Conservation (phyloP, 2,329 filamentous ascomycete species). For the Botrytis porri region DNA sequence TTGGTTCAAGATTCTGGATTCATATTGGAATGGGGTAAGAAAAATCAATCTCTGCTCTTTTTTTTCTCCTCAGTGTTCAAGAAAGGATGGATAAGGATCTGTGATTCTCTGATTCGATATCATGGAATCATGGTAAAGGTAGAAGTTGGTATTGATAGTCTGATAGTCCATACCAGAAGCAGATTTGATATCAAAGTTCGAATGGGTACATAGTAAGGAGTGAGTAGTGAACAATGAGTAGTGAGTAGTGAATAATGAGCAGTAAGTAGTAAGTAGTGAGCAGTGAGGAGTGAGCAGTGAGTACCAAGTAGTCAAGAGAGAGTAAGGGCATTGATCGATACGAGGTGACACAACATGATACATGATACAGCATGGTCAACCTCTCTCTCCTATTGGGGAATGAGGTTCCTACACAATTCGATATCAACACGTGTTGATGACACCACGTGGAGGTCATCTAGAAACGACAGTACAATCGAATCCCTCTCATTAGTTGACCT, state of each 20-base stretch:
- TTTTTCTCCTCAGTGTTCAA: neutral
- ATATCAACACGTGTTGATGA: conserved; percentile 9
- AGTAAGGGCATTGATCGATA: neutral
- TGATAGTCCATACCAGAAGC: neutral
- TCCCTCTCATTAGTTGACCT: conserved; percentile 8
- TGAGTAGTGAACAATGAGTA: neutral
- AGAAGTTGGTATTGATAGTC: neutral
- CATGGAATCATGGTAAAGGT: neutral
- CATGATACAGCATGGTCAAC: neutral
- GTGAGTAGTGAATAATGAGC: neutral
- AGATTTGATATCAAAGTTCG: neutral
- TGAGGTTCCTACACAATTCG: neutral
- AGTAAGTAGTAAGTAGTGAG: neutral
- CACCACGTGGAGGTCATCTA: neutral
- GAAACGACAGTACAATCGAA: neutral
- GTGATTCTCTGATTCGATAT: neutral
- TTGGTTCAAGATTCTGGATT: neutral
- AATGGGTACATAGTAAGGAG: neutral
- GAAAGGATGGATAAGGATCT: neutral
- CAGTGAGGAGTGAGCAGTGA: neutral
- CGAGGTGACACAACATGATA: neutral
- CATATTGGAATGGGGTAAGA: conserved; percentile 8
- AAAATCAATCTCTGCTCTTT: neutral
- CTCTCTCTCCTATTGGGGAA: neutral
- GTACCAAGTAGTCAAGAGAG: neutral